Evolutionary conservation across 306 rosid species (phyloP).

Genomic region (Cicer cuneatum): DNA sequence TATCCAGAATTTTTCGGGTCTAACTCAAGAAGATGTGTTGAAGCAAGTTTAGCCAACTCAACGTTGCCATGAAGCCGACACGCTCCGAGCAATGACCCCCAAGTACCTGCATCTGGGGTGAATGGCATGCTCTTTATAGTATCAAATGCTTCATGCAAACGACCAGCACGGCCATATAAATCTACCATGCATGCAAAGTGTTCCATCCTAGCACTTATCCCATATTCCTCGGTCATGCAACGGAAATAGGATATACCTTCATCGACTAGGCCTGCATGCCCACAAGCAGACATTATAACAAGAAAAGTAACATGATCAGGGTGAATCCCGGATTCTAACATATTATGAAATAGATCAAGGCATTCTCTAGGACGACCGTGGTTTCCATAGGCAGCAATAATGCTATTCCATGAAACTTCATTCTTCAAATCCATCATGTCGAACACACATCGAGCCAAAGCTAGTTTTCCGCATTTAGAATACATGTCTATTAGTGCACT

Average conservation of each 20-base stretch:
- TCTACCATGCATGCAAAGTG: constrained; percentile 83
- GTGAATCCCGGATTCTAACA: constrained; percentile 61
- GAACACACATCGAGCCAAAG: constrained; percentile 61
- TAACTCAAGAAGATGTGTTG: constrained; percentile 63
- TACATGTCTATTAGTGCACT: constrained; percentile 81
- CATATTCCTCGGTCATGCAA: constrained; percentile 66
- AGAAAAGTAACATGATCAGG: constrained; percentile 90
- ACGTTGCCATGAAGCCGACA: constrained; percentile 82
- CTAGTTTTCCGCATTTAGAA: constrained; percentile 84
- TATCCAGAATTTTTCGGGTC: constrained; percentile 80
- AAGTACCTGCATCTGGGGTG: constrained; percentile 81
- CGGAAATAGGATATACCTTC: constrained; percentile 65
- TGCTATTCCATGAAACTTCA: constrained; percentile 89
- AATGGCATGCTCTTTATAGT: constrained; percentile 74
- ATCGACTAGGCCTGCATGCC: constrained; percentile 71
- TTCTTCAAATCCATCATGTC: constrained; percentile 66
- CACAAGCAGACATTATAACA: constrained; percentile 83
- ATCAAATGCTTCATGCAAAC: constrained; percentile 68
- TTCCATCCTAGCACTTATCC: constrained; percentile 70
- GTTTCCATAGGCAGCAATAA: constrained; percentile 78
- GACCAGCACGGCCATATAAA: constrained; percentile 80
- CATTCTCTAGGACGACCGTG: constrained; percentile 66
- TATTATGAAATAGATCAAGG: constrained; percentile 61
- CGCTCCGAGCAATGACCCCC: constrained; percentile 90
- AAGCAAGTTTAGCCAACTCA: constrained; percentile 72